A percentile compares a stretch with the other conserved stretches of the same genome.
phyloP scores from a whole-genome alignment of 768 basidiomycete species.

The Psilocybe azurescens region DNA sequence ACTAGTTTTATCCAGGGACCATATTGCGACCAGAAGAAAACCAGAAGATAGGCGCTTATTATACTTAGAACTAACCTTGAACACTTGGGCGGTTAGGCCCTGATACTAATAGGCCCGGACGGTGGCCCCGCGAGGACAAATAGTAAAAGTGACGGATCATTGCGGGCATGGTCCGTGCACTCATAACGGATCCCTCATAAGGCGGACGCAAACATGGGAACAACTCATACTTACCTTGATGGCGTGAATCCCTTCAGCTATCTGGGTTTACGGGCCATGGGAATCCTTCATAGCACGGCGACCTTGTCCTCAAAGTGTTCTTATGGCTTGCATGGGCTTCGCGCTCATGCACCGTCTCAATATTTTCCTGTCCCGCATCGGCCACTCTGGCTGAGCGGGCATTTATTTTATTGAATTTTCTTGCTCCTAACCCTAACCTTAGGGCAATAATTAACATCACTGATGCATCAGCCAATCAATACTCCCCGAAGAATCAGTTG shows the following conservation, averaged over 20 bases:
- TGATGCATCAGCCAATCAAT: too few species aligned
- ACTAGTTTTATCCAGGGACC: too few species aligned
- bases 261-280: constrained; percentile 25
- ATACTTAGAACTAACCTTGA: too few species aligned
- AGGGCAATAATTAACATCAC: background rate
- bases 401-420: constrained; percentile 21
- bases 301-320: constrained; percentile 28
- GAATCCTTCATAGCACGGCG: constrained; percentile 28
- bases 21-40: too few species aligned
- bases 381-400: constrained; percentile 65
- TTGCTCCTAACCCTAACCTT: constrained; percentile 25
- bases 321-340: constrained; percentile 64
- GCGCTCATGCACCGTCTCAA: constrained; percentile 75
- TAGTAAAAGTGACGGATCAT: background rate
- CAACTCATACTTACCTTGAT: constrained; percentile 28
- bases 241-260: constrained; percentile 25
- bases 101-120: too few species aligned
- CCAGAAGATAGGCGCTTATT: too few species aligned
- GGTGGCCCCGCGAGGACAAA: too few species aligned
- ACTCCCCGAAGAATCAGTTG: too few species aligned
- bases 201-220: background rate
- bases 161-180: background rate
- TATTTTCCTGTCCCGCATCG: constrained; percentile 75
- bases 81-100: too few species aligned
- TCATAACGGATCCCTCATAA: background rate